Percentiles rank a stretch among this genome's conserved stretches.
These are phyloP conservation scores for Pseudogymnoascus verrucosus DNA, from an alignment of 2,329 filamentous ascomycete genomes.

Conservation along the genomic window DNA sequence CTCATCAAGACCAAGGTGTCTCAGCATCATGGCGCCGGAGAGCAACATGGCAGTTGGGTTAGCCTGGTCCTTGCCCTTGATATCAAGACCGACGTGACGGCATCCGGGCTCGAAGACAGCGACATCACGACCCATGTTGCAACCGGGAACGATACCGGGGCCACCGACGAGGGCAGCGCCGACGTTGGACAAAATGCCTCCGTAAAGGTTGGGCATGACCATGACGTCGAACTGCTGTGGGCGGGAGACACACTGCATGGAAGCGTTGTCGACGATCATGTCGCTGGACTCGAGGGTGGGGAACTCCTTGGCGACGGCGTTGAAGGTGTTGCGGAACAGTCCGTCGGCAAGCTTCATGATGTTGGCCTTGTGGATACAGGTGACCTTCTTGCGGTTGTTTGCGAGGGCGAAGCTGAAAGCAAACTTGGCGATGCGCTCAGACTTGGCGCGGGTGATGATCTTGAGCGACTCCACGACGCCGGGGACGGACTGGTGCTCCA, in stretches of 20 bases:
- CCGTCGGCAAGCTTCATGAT: slow-evolving; percentile 99
- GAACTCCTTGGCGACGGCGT: slow-evolving; percentile 87
- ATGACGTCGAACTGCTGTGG: slow-evolving; percentile 99
- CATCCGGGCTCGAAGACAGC: slow-evolving; percentile 98
- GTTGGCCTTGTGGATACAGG: slow-evolving; percentile 99
- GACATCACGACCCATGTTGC: slow-evolving; percentile 98
- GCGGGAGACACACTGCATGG: slow-evolving; percentile 94
- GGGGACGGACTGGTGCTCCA: slow-evolving; percentile 94
- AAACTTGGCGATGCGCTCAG: slow-evolving; percentile 98
- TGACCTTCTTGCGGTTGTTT: slow-evolving; percentile 99
- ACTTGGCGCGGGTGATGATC: slow-evolving; percentile 99
- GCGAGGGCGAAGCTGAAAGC: slow-evolving; percentile 96
- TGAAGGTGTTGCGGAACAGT: slow-evolving; percentile 97
- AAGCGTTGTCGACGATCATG: slow-evolving; percentile 99
- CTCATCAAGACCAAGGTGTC: slow-evolving; percentile 93
- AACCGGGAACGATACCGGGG: slow-evolving; percentile 92
- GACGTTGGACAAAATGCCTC: slow-evolving; percentile 98
- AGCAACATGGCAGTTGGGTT: slow-evolving; percentile 96
- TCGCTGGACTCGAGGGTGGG: slow-evolving; percentile 93
- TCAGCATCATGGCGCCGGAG: slow-evolving; percentile 92
- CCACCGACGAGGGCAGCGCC: slow-evolving; percentile 94
- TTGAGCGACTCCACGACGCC: slow-evolving; percentile 99
- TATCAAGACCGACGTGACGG: slow-evolving; percentile 98
- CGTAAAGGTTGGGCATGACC: slow-evolving; percentile 99
- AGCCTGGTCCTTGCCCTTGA: slow-evolving; percentile 98